Conservation (phyloP, 116 monocot genomes). For the Iris pallida region DNA sequence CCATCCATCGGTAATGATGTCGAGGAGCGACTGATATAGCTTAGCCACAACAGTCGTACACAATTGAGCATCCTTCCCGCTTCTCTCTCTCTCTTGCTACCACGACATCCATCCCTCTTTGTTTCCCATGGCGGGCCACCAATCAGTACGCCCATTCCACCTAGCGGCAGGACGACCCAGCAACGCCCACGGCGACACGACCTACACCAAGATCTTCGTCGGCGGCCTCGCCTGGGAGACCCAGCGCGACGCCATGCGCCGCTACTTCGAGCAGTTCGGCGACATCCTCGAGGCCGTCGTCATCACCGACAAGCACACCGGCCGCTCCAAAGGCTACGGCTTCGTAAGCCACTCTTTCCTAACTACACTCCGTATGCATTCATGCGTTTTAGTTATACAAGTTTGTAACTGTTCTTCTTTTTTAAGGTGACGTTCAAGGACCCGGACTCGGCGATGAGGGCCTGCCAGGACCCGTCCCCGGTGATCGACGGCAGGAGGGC, state of each 20-base stretch:
- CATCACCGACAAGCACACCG: constrained; percentile 49
- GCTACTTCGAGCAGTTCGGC: constrained; percentile 48
- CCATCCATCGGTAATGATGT: not conserved
- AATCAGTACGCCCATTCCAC: constrained; percentile 8
- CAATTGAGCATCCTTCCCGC: not conserved
- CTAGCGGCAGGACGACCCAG: not conserved
- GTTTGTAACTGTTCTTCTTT: too few species aligned
- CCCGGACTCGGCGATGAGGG: constrained; percentile 31
- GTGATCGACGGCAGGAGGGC: constrained; percentile 47
- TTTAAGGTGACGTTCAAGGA: constrained; percentile 48
- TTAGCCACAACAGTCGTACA: too few species aligned
- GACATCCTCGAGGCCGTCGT: constrained; percentile 57
- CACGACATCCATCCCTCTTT: not conserved
- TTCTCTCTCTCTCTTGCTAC: not conserved
- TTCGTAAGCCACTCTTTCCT: constrained; percentile 22
- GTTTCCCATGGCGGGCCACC: constrained; percentile 13
- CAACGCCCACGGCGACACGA: constrained; percentile 21
- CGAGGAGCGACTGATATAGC: not conserved
- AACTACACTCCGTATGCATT: too few species aligned
- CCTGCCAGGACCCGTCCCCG: constrained; percentile 40
- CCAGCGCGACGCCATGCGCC: constrained; percentile 36
- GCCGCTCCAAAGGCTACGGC: constrained; percentile 58
- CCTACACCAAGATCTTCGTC: constrained; percentile 57
- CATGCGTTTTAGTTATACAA: too few species aligned
- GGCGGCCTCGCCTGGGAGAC: constrained; percentile 61